Evolutionary conservation across 352 stramenopile genomes (phyloP), one percentile per base, ranked within the genome.

Genomic region (Phytopythium oedochilum): DNA sequence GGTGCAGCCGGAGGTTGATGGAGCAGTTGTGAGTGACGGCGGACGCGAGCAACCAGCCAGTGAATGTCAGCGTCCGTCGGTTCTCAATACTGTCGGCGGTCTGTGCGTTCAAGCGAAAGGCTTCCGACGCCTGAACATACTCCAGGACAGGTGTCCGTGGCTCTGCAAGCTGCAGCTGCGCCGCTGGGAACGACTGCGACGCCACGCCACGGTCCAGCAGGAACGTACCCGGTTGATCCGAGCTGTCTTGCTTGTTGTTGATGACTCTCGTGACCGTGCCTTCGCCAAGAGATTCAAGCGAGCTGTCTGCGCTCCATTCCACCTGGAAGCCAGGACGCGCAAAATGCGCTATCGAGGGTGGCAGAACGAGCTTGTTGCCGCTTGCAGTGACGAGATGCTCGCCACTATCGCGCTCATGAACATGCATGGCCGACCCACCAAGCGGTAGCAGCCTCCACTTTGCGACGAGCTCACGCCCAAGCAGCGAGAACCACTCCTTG

Each of bases 401-500:
- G 8, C 61, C 62, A 26, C 59, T 55, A 12, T 54, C 42, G 28
- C 17, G 12, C 2, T 55, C 59, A 2, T 35, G 22, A 10, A 44
- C 45, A 39, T 53, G 6, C 4, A 40, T 61, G 9, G 15, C 32
- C 1, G 61, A 55, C 0, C 35, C 1, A 10, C 70, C 52, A 2
- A 76, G 26, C 1, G 53, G 2, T 35, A 88, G 34, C 26, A 58
- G 45, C 14, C 60, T 65, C 80, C 77, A 88, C 50, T 78, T 85
- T 22, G 74, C 70, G 5, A 55, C 42, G 39, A 89, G 49, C 6
- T 76, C 63, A 2, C 17, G 43, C 14, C 67, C 64, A 1, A 92
- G 43, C 0, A 92, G 53, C 10, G 55, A 51, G 53, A 88, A 81
- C 82, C 82, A 92, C 60, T 92, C 82, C 45, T 89, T 92, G 14